A percentile compares a stretch with the other conserved stretches of the same genome.
Conservation (phyloP, 306 rosid species). For the Luffa aegyptiaca region DNA sequence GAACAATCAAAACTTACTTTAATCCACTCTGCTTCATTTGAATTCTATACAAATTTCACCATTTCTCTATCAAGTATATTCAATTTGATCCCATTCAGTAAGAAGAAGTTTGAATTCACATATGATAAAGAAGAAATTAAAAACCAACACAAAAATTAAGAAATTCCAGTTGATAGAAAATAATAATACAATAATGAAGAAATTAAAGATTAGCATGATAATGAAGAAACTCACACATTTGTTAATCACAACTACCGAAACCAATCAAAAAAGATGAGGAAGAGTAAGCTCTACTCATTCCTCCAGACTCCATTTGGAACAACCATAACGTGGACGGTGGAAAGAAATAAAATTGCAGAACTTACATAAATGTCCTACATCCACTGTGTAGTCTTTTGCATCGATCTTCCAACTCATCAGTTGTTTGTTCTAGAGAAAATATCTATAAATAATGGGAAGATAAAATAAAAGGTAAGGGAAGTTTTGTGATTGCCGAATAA, state of each 20-base stretch:
- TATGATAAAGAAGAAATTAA: neutral
- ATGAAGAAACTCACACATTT: neutral
- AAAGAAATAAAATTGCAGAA: conserved; percentile 12
- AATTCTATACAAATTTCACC: neutral
- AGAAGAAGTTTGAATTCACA: neutral
- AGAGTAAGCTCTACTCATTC: neutral
- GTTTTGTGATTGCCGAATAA: neutral
- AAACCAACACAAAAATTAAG: neutral
- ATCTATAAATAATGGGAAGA: conserved; percentile 36
- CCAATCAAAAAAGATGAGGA: neutral
- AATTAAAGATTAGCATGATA: neutral
- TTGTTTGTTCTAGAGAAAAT: conserved; percentile 50
- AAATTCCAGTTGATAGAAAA: neutral
- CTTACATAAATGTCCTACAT: conserved; percentile 77
- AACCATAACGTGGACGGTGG: neutral
- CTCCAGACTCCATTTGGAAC: neutral
- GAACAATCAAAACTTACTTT: neutral
- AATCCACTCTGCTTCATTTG: neutral
- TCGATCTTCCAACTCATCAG: conserved; percentile 71
- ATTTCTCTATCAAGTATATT: neutral
- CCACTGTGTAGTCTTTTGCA: conserved; percentile 63
- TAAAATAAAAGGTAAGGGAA: neutral
- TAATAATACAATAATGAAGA: neutral
- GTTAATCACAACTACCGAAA: neutral
- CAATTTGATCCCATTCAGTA: neutral